phyloP scores from a whole-genome alignment of 1,139 yeast genomes.

The Blastobotrys capitulatus region DNA sequence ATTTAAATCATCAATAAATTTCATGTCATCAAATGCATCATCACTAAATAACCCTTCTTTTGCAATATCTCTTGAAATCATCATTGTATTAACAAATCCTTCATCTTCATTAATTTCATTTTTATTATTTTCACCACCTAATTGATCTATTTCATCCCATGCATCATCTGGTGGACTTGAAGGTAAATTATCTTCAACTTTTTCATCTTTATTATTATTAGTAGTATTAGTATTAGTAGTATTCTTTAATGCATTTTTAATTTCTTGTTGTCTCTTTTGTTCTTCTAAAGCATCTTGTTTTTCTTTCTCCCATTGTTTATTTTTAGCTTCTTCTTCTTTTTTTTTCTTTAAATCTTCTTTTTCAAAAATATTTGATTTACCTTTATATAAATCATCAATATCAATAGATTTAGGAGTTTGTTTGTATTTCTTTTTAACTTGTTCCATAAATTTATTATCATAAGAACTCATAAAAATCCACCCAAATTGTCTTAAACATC shows the following conservation, averaged over 20 bases:
- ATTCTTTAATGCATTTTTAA: neutral
- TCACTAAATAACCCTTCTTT: constrained; percentile 4
- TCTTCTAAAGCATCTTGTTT: neutral
- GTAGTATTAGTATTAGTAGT: constrained; percentile 2
- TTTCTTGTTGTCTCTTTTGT: neutral
- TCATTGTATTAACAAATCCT: neutral
- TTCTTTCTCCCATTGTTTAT: neutral
- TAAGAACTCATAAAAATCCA: constrained; percentile 8
- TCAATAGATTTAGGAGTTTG: neutral
- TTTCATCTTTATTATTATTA: neutral
- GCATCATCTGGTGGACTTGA: constrained; percentile 9
- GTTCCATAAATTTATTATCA: constrained; percentile 2
- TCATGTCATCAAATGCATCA: constrained; percentile 6
- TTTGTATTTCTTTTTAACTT: constrained; percentile 1
- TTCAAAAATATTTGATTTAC: neutral
- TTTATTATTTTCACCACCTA: too few species aligned
- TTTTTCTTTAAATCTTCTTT: neutral
- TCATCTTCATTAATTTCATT: neutral
- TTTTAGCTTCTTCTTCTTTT: neutral
- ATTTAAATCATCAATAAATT: neutral
- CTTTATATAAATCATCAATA: neutral
- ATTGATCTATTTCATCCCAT: neutral
- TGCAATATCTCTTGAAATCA: too few species aligned
- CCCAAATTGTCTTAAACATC: constrained; percentile 74
- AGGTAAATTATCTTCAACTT: neutral